Conservation (phyloP, 345 rosid genomes). For the Eutrema heterophyllum region DNA sequence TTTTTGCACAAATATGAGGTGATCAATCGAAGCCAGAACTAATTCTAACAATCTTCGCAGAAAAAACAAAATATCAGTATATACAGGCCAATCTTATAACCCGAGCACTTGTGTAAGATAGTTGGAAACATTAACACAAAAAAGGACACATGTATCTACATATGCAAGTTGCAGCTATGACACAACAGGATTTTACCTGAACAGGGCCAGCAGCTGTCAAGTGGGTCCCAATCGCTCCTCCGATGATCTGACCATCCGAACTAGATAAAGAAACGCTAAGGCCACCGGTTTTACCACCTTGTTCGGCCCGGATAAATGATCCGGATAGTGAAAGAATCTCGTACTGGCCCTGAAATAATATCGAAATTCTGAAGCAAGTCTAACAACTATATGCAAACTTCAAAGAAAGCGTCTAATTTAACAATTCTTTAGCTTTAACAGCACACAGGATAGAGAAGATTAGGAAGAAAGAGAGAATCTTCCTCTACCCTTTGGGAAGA, state of each 20-base stretch:
- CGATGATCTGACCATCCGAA: constrained; percentile 72
- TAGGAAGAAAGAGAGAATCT: background rate
- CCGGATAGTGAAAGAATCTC: constrained; percentile 87
- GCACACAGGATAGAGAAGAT: background rate
- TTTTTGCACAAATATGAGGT: background rate
- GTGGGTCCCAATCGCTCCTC: constrained; percentile 85
- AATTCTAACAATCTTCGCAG: background rate
- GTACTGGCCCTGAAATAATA: constrained; percentile 61
- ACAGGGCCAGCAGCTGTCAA: constrained; percentile 88
- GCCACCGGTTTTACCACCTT: constrained; percentile 79
- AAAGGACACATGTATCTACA: background rate
- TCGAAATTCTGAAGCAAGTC: background rate
- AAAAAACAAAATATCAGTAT: background rate
- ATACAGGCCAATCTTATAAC: background rate
- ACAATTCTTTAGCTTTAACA: background rate
- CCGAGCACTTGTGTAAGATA: background rate
- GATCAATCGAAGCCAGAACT: background rate
- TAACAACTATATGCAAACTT: constrained; percentile 8
- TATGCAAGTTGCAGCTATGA: background rate
- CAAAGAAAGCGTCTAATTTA: background rate
- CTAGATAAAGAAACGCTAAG: constrained; percentile 68
- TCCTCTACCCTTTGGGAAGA: background rate
- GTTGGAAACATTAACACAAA: background rate
- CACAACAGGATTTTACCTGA: constrained; percentile 48
- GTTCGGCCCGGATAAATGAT: constrained; percentile 70